Percentiles rank a stretch among this genome's conserved stretches.
Evolutionary conservation across 2,329 filamentous ascomycete species (phyloP).

Genomic region (Pseudocercospora ulei): DNA sequence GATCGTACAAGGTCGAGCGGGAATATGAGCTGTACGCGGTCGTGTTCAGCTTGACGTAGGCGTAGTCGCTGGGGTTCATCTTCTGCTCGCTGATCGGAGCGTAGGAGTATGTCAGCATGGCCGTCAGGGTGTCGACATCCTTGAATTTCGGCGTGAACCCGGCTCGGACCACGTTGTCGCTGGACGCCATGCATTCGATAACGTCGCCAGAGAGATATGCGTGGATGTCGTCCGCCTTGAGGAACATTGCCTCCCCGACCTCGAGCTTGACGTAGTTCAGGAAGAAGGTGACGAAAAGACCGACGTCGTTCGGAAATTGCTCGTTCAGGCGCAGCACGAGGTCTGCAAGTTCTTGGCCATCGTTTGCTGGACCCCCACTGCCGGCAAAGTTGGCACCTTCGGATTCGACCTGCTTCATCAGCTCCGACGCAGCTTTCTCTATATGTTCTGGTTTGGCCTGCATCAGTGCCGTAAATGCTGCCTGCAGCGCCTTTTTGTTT

Average conservation of each 20-base stretch:
- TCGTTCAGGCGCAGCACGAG: conserved; percentile 67
- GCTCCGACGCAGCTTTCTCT: conserved; percentile 53
- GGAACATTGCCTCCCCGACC: conserved; percentile 87
- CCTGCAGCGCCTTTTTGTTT: conserved; percentile 71
- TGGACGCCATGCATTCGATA: conserved; percentile 97
- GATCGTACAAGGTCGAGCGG: conserved; percentile 69
- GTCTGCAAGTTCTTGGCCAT: conserved; percentile 61
- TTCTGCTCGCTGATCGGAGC: conserved; percentile 92
- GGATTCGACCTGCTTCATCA: conserved; percentile 60
- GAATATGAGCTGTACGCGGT: conserved; percentile 69
- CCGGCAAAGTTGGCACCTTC: conserved; percentile 66
- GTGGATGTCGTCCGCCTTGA: conserved; percentile 94
- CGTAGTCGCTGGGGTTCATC: conserved; percentile 75
- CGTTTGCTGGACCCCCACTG: conserved; percentile 57
- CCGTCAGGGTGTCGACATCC: conserved; percentile 77
- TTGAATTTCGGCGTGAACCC: conserved; percentile 99
- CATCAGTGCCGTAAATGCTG: conserved; percentile 72
- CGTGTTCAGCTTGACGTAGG: conserved; percentile 74
- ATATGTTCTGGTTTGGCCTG: conserved; percentile 59
- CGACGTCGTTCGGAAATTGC: conserved; percentile 83
- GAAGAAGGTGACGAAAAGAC: conserved; percentile 92
- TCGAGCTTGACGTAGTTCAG: conserved; percentile 85
- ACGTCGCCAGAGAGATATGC: conserved; percentile 90
- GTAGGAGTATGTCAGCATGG: conserved; percentile 90
- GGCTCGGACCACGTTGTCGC: conserved; percentile 96